A percentile compares a stretch with the other conserved stretches of the same genome.
phyloP scores from a whole-genome alignment of 2,329 filamentous ascomycete species.

The Xylaria sp. region DNA sequence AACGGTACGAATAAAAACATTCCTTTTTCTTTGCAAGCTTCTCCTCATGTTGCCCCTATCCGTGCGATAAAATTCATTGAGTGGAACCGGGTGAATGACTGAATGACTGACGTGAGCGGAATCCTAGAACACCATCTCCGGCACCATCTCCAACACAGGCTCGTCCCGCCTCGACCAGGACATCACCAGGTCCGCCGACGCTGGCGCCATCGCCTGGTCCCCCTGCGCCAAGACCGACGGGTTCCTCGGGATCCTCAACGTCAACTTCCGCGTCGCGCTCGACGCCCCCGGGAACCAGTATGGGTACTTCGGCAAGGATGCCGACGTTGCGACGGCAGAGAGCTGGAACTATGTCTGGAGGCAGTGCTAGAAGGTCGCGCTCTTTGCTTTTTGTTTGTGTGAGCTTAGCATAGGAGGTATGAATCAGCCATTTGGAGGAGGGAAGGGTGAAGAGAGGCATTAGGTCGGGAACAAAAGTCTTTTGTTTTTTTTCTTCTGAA shows the following conservation, averaged over 20 bases:
- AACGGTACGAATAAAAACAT: conserved; percentile 45
- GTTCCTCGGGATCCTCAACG: conserved; percentile 54
- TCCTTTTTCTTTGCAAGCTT: background rate
- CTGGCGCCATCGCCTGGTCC: conserved; percentile 50
- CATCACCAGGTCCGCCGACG: conserved; percentile 45
- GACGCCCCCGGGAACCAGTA: conserved; percentile 48
- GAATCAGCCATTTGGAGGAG: no score
- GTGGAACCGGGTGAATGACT: background rate
- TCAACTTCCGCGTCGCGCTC: conserved; percentile 56
- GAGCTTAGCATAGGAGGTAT: background rate
- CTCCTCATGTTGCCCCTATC: background rate
- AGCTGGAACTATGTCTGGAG: conserved; percentile 54
- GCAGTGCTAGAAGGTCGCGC: conserved; percentile 46
- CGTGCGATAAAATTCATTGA: background rate
- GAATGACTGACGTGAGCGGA: background rate
- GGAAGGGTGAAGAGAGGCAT: background rate
- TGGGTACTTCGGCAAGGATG: conserved; percentile 52
- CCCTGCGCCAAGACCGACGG: conserved; percentile 50
- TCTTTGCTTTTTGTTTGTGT: no score
- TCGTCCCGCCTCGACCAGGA: conserved; percentile 45
- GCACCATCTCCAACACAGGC: conserved; percentile 46
- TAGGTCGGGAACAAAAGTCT: conserved; percentile 9
- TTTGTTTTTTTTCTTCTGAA: conserved; percentile 1
- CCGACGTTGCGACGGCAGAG: conserved; percentile 47
- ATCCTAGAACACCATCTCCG: conserved; percentile 47